Evolutionary conservation across 1,284 basidiomycete species (phyloP).

Genomic region (Tilletiaria anomala): DNA sequence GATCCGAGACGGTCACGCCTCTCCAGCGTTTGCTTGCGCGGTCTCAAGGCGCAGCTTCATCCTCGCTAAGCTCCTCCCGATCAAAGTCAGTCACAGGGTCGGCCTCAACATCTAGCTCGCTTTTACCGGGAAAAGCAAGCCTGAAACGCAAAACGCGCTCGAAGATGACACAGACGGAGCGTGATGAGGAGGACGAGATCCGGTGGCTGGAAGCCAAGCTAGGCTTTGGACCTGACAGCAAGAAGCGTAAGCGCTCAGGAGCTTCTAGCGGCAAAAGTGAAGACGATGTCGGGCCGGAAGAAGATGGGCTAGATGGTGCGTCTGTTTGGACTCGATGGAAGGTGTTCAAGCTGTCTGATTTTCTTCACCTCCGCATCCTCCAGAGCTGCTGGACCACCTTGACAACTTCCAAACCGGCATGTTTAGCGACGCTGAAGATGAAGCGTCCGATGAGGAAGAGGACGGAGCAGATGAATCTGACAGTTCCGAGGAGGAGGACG

Average conservation of each 20-base stretch:
- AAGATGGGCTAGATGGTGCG: slow-evolving; percentile 5
- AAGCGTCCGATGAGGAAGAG: slow-evolving; percentile 8
- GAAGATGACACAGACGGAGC: slow-evolving; percentile 18
- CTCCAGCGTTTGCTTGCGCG: slow-evolving; percentile 5
- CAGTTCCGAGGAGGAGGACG: no score
- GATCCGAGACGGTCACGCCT: slow-evolving; percentile 2
- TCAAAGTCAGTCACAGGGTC: neutral
- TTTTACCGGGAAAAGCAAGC: no score
- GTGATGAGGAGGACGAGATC: slow-evolving; percentile 37
- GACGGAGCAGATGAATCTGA: slow-evolving; percentile 3
- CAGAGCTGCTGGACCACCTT: slow-evolving; percentile 25
- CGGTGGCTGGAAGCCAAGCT: slow-evolving; percentile 34
- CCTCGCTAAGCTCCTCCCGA: neutral
- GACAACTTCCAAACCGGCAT: slow-evolving; percentile 22
- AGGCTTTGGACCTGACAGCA: no score
- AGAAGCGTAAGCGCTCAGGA: no score
- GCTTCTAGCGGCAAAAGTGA: slow-evolving; percentile 7
- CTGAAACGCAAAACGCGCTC: slow-evolving; percentile 1
- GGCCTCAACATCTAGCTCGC: neutral
- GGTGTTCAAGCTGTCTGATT: neutral
- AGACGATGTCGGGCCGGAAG: slow-evolving; percentile 7
- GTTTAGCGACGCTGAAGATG: slow-evolving; percentile 12
- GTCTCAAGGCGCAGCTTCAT: neutral
- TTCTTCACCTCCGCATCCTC: neutral
- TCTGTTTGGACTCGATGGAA: neutral